These are phyloP conservation scores for Xylariaceae sp. DNA, from an alignment of 2,329 filamentous ascomycete genomes.

Conservation along the genomic window DNA sequence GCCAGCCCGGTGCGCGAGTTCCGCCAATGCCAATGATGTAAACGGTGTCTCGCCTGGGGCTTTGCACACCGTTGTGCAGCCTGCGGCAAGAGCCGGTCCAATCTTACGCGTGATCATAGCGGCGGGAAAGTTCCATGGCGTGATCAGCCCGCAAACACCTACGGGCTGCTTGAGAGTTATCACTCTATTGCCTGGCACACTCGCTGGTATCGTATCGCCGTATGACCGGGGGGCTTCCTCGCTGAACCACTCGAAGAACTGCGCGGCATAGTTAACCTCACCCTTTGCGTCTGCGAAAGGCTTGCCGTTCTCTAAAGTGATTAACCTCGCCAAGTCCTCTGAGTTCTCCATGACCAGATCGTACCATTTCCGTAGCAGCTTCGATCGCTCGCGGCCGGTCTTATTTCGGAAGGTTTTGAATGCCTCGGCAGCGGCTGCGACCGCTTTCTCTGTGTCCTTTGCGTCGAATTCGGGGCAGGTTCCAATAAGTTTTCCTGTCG, in stretches of 20 bases:
- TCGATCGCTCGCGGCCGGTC: slow-evolving; percentile 76
- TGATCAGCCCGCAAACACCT: slow-evolving; percentile 82
- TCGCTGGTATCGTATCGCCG: slow-evolving; percentile 77
- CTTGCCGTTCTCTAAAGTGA: slow-evolving; percentile 92
- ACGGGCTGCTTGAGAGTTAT: slow-evolving; percentile 83
- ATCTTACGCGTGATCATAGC: slow-evolving; percentile 78
- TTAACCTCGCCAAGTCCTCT: slow-evolving; percentile 81
- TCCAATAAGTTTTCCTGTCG: slow-evolving; percentile 80
- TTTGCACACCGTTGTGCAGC: slow-evolving; percentile 93
- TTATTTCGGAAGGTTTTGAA: slow-evolving; percentile 73
- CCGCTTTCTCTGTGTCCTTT: slow-evolving; percentile 80
- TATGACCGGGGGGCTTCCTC: slow-evolving; percentile 78
- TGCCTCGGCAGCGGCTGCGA: slow-evolving; percentile 80
- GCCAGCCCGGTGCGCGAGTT: slow-evolving; percentile 84
- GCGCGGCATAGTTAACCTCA: slow-evolving; percentile 75
- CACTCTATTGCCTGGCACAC: slow-evolving; percentile 74
- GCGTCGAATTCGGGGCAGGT: slow-evolving; percentile 83
- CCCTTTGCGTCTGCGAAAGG: slow-evolving; percentile 76
- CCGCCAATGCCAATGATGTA: slow-evolving; percentile 84
- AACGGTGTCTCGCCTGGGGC: slow-evolving; percentile 92
- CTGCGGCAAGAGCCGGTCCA: slow-evolving; percentile 83
- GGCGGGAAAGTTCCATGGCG: slow-evolving; percentile 88
- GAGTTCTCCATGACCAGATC: slow-evolving; percentile 79
- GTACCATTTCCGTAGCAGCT: slow-evolving; percentile 80
- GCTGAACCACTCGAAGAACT: slow-evolving; percentile 82